Percentiles rank a stretch among this genome's conserved stretches.
These are phyloP conservation scores for Globisporangium apiculatum DNA, from an alignment of 352 stramenopile species.

Conservation along the genomic window DNA sequence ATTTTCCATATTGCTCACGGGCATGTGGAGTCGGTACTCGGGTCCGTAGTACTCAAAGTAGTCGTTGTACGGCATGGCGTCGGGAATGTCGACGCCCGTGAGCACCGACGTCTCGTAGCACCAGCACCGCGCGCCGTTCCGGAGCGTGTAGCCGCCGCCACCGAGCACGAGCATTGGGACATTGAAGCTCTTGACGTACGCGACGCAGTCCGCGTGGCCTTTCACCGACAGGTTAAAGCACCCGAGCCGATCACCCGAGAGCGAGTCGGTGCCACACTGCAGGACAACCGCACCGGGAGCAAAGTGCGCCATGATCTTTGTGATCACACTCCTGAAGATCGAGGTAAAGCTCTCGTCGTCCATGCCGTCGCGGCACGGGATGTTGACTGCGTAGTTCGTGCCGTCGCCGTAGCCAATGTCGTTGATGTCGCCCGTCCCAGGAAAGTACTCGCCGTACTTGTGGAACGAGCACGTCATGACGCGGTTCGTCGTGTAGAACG, in stretches of 20 bases:
- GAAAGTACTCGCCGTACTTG: conserved; percentile 99
- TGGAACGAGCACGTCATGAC: conserved; percentile 99
- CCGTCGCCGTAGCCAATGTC: conserved; percentile 85
- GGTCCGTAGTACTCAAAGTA: conserved; percentile 99
- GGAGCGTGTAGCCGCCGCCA: conserved; percentile 96
- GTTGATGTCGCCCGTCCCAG: conserved; percentile 90
- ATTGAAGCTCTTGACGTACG: conserved; percentile 95
- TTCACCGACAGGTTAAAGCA: conserved; percentile 98
- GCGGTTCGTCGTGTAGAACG: conserved; percentile 99
- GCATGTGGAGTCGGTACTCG: conserved; percentile 97
- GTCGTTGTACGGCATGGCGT: conserved; percentile 99
- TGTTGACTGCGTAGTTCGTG: conserved; percentile 99
- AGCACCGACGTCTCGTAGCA: conserved; percentile 97
- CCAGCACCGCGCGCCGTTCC: conserved; percentile 92
- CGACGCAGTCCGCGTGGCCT: conserved; percentile 95
- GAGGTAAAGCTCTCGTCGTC: conserved; percentile 94
- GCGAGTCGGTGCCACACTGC: conserved; percentile 97
- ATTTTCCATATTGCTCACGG: conserved; percentile 95
- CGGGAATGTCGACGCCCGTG: conserved; percentile 84
- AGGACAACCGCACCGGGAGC: conserved; percentile 94
- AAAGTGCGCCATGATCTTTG: conserved; percentile 97
- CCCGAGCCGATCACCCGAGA: conserved; percentile 96
- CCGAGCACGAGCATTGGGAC: conserved; percentile 96
- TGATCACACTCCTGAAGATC: conserved; percentile 90
- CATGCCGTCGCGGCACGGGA: conserved; percentile 97